These are phyloP conservation scores for Tetracladium marchalianum DNA, from an alignment of 495 filamentous ascomycete genomes.

Conservation along the genomic window DNA sequence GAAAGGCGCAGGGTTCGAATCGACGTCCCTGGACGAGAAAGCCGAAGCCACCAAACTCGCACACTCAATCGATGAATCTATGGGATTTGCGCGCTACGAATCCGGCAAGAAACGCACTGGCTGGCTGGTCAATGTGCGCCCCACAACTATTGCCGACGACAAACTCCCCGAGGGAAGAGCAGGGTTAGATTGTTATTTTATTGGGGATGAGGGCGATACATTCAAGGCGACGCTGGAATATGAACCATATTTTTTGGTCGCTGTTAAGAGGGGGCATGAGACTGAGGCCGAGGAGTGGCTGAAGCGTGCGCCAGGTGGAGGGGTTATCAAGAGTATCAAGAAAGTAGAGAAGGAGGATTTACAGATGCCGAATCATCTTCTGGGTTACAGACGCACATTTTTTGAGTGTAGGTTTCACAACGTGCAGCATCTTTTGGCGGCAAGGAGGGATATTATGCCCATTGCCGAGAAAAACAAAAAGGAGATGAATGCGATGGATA, in stretches of 20 bases:
- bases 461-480: constrained; percentile 96
- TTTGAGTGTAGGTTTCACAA: constrained; percentile 81
- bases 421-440: constrained; percentile 72
- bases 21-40: constrained; percentile 76
- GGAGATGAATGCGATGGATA: constrained; percentile 91
- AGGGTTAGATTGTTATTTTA: constrained; percentile 93
- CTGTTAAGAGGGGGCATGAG: constrained; percentile 79
- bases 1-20: constrained; percentile 53
- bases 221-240: constrained; percentile 97
- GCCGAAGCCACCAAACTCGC: constrained; percentile 75
- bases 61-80: constrained; percentile 83
- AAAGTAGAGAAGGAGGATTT: constrained; percentile 88
- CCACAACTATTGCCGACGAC: constrained; percentile 77
- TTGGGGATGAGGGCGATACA: constrained; percentile 83
- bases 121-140: constrained; percentile 93
- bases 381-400: constrained; percentile 82
- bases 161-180: constrained; percentile 58
- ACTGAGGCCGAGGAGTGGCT: constrained; percentile 95
- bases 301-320: constrained; percentile 70
- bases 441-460: constrained; percentile 72
- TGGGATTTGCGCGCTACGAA: constrained; percentile 91
- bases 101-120: constrained; percentile 75
- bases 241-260: constrained; percentile 92
- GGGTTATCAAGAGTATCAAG: constrained; percentile 67
- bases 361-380: constrained; percentile 88